phyloP scores from a whole-genome alignment of 345 rosid genomes.

The Cochlearia excelsa region DNA sequence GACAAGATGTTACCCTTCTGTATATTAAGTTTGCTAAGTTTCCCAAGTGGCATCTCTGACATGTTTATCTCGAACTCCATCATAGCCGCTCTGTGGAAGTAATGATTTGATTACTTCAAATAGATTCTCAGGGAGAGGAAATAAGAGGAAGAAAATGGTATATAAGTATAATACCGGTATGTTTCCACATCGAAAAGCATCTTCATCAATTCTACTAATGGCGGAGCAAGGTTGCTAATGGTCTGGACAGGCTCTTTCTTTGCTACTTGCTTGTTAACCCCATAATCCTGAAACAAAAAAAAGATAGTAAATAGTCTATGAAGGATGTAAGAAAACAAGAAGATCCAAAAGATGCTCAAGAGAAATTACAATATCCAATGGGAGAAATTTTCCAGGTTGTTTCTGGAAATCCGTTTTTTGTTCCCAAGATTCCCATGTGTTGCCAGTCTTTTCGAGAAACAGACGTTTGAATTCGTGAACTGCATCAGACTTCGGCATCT shows the following conservation, averaged over 20 bases:
- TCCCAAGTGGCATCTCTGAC: constrained; percentile 99
- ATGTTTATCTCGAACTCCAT: constrained; percentile 95
- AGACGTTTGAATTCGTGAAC: constrained; percentile 58
- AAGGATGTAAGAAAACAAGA: constrained; percentile 8
- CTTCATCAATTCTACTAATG: constrained; percentile 73
- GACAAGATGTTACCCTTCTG: constrained; percentile 56
- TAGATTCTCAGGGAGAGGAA: constrained; percentile 18
- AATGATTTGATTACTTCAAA: constrained; percentile 19
- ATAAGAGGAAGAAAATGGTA: constrained; percentile 7
- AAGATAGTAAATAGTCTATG: constrained; percentile 3
- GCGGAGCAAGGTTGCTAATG: constrained; percentile 64
- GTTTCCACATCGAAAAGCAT: constrained; percentile 92
- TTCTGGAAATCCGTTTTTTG: constrained; percentile 67
- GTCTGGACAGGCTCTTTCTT: constrained; percentile 43
- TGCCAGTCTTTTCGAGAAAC: constrained; percentile 91
- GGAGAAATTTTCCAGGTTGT: constrained; percentile 84
- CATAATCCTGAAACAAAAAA: constrained; percentile 66
- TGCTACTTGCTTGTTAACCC: constrained; percentile 63
- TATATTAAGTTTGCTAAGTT: constrained; percentile 83
- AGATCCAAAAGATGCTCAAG: constrained; percentile 6
- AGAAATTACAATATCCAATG: constrained; percentile 76
- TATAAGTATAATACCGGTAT: constrained; percentile 50
- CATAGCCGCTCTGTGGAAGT: constrained; percentile 80
- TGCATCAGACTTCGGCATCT: constrained; percentile 77
- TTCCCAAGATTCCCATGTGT: constrained; percentile 93